Base-by-base conservation (phyloP, 2,329 filamentous ascomycete genomes). In the Calonectria pteridis region DNA sequence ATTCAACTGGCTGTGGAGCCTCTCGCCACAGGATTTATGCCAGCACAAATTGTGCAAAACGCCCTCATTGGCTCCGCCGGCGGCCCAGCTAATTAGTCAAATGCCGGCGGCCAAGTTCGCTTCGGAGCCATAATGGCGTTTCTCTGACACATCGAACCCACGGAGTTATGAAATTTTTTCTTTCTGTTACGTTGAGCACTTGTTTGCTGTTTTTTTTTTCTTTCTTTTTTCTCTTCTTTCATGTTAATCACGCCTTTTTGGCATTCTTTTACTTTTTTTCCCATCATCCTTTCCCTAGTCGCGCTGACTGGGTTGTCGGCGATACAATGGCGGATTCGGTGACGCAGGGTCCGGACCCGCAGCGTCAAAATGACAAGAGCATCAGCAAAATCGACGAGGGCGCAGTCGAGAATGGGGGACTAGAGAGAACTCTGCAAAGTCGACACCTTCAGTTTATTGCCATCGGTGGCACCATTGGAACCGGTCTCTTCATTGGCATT, bases 371-470 rank as follows among this genome's bases (percentile, higher is more conserved):
- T 40, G 59, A 64, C 59, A 46, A 43, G 33, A 64, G n/a, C 5
- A 37, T 46, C 28, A 29, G 58, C 35, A 62, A 13, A 33, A 29
- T 43, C 14, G 59, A 64, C 13, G 59, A 31, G 11, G 26, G 40
- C 18, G 55, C 20, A 7, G 11, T 20, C 18, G 65, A 67, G 23
- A 55, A 53, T 23, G 35, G 35, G 26, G 65, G 65, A 35, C 49
- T 67, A 14, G 50, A 67, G 14, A 67, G 65, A 14, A 67, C 65
- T n/a, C 35, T 71, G 49, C 49, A 71, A 28, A 71, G 68, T 23
- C 68, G 68, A 3, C 68, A 71, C 18, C 62, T 71, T 3, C 68
- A 71, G 29, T 71, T 71, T 31, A 71, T 71, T 37, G 68, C 68
- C 49, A 51, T 71, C 20, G 68, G 68, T 23, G 68, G 68, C 43